A percentile compares a stretch with the other conserved stretches of the same genome.
phyloP scores from a whole-genome alignment of 2,329 filamentous ascomycete species.

The Trichothecium roseum region DNA sequence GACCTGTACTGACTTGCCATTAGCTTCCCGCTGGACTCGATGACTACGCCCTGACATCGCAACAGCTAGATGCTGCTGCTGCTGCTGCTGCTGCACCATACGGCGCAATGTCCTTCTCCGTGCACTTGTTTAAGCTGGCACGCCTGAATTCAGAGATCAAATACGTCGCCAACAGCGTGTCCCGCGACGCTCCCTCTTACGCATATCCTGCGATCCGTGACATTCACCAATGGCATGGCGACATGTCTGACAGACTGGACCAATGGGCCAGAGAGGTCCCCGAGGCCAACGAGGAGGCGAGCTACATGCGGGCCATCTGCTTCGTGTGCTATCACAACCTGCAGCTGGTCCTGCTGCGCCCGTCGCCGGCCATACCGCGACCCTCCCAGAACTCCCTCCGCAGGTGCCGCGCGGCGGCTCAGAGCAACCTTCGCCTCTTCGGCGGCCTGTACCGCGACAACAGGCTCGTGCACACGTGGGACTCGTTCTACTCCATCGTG shows the following conservation, averaged over 20 bases:
- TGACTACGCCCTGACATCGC: neutral
- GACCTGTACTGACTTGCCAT: neutral
- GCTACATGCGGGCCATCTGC: conserved; percentile 22
- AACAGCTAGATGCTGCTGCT: conserved; percentile 2
- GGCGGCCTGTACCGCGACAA: conserved; percentile 32
- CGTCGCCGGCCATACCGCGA: conserved; percentile 39
- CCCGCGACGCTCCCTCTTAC: conserved; percentile 33
- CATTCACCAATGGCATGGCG: conserved; percentile 33
- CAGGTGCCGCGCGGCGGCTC: conserved; percentile 31
- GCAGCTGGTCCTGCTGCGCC: conserved; percentile 37
- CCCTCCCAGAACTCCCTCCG: conserved; percentile 28
- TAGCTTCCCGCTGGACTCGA: neutral
- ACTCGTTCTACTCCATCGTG: conserved; percentile 36
- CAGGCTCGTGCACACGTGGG: conserved; percentile 34
- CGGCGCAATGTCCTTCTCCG: conserved; percentile 25
- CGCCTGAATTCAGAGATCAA: conserved; percentile 47
- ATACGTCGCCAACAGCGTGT: conserved; percentile 42
- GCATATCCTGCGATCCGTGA: conserved; percentile 35
- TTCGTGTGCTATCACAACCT: conserved; percentile 36
- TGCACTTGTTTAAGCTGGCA: conserved; percentile 36
- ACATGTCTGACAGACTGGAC: conserved; percentile 27
- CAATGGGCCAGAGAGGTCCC: conserved; percentile 29
- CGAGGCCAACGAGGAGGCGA: conserved; percentile 5
- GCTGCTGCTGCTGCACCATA: too few species aligned
- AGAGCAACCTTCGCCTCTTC: conserved; percentile 27